Base-by-base conservation (phyloP, 139 green algal species). In the Micromonas pusilla region DNA sequence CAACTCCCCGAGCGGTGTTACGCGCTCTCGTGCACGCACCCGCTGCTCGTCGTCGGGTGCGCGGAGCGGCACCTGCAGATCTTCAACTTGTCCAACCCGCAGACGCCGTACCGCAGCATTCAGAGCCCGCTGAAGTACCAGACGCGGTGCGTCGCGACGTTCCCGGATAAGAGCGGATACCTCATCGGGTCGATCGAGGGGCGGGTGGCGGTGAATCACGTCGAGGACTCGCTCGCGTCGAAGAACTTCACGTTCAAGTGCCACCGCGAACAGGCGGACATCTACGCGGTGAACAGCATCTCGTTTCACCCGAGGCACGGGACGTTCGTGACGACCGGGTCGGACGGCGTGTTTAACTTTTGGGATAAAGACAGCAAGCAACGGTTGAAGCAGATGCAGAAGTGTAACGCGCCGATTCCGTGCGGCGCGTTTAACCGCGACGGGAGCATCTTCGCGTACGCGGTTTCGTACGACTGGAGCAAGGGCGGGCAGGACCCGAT, bases 291-390 rank as follows among this genome's bases (percentile, higher is more conserved):
- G 62, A 98, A 98, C 86, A 82, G 83, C 37, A 96, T 98, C 45
- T 66, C 76, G 53, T 98, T 98, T 78, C 93, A 98, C 84, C 93
- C 94, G 0, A 80, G 80, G 70, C 89, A 89, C 80, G 89, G 90
- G 64, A 98, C 93, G 0, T 98, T 98, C 85, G 90, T 91, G 0
- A 98, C 93, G 2, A 83, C 92, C 0, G 94, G 94, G 32, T 88
- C 87, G 1, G 94, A 98, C 70, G 94, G 94, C 39, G 88, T 88
- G 2, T 98, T 94, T 86, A 97, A 98, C 86, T 98, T 98, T 73
- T 98, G 94, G 94, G 94, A 98, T 88, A 97, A 98, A 84, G 94
- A 98, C 83, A 86, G 33, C 77, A 98, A 98, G 87, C 94, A 98
- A 86, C 86, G 94, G 31, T 85, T 98, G 52, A 98, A 97, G 80